Evolutionary conservation across 192 early-diverging fungal genomes (phyloP).

Genomic region (Funneliformis mosseae): DNA sequence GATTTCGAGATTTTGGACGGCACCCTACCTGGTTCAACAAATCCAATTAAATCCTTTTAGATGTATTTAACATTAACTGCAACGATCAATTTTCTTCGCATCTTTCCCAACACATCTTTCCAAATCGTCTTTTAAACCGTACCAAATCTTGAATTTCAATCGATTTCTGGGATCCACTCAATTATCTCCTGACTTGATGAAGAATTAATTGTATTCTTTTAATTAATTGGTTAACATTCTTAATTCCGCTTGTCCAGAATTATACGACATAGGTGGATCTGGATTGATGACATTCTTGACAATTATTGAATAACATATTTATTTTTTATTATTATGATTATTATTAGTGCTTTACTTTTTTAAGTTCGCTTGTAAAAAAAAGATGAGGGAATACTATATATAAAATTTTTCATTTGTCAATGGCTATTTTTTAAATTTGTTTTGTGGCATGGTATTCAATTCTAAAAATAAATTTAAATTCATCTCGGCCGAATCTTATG

Average conservation of each 20-base stretch:
- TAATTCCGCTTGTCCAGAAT: neutral
- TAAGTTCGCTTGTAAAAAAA: too few species aligned
- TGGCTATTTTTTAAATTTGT: too few species aligned
- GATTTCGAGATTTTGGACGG: too few species aligned
- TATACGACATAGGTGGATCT: neutral
- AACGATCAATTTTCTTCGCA: neutral
- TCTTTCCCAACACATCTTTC: conserved; percentile 10
- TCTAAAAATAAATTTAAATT: too few species aligned
- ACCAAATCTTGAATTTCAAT: conserved; percentile 1
- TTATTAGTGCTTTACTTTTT: too few species aligned
- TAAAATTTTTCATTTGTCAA: too few species aligned
- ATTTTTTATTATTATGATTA: too few species aligned
- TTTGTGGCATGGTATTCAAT: too few species aligned
- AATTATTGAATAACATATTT: neutral
- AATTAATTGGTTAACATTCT: neutral
- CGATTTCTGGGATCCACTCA: neutral
- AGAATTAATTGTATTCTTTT: neutral
- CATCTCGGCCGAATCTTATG: too few species aligned
- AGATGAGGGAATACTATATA: too few species aligned
- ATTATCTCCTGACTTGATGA: neutral
- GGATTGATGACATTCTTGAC: neutral
- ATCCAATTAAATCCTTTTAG: neutral
- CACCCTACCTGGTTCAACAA: neutral
- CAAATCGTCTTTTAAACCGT: neutral
- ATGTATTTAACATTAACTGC: neutral